Percentiles rank a stretch among this genome's conserved stretches.
Evolutionary conservation across 768 basidiomycete genomes (phyloP).

Genomic region (Macrolepiota fuliginosa): DNA sequence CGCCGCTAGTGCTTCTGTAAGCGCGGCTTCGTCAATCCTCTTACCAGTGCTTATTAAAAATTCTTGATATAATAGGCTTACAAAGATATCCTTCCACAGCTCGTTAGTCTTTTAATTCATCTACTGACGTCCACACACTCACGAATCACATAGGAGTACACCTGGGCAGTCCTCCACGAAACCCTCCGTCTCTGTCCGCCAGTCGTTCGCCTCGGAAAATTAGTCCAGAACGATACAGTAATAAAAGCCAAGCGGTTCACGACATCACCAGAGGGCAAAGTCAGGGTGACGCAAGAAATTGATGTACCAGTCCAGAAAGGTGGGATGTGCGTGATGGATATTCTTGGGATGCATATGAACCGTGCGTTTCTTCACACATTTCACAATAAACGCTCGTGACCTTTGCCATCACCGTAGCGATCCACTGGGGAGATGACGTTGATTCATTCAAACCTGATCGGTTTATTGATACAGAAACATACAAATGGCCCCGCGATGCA

Average conservation of each 20-base stretch:
- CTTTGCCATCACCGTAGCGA: conserved; percentile 25
- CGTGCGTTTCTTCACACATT: conserved; percentile 26
- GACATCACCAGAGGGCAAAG: conserved; percentile 20
- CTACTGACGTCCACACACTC: neutral
- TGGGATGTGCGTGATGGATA: conserved; percentile 37
- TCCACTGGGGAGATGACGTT: conserved; percentile 47
- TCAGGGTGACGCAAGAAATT: conserved; percentile 26
- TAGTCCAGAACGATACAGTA: conserved; percentile 31
- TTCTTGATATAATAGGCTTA: neutral
- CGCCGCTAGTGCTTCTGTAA: conserved; percentile 25
- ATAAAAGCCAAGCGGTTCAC: conserved; percentile 33
- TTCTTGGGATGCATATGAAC: conserved; percentile 42
- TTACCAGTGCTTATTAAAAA: neutral
- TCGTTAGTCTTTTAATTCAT: neutral
- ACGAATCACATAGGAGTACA: conserved; percentile 33
- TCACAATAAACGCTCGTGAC: neutral
- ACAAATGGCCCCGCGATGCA: conserved; percentile 51
- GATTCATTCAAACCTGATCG: conserved; percentile 45
- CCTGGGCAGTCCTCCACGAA: conserved; percentile 41
- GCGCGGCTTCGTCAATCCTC: neutral
- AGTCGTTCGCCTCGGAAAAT: conserved; percentile 33
- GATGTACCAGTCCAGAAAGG: conserved; percentile 36
- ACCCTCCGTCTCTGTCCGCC: conserved; percentile 41
- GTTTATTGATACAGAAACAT: conserved; percentile 47
- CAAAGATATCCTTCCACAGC: conserved; percentile 5